Evolutionary conservation across 495 filamentous ascomycete species (phyloP), one percentile per base, ranked within the genome.

Genomic region (Clavariopsis aquatica): DNA sequence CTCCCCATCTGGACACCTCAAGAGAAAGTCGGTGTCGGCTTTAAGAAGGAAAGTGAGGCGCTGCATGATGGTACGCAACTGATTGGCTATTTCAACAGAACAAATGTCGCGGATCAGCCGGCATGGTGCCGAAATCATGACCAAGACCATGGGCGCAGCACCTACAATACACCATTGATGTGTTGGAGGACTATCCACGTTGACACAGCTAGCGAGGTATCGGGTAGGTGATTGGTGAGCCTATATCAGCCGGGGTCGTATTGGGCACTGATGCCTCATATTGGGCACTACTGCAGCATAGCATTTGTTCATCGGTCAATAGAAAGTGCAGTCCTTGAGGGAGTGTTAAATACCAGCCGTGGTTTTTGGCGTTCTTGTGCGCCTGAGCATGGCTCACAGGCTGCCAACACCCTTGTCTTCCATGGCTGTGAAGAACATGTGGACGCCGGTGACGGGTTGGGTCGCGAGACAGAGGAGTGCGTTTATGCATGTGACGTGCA

Each of bases 121-220:
- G 23, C 24, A 26, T 2, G 15, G 12, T 10, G 38, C 38, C 8
- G 9, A 8, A 29, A 12, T 26, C 5, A 6, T 28, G 36, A 15
- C 28, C 52, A 27, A 22, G 19, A 12, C 17, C 28, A n/a, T 23
- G 34, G 52, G 60, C 51, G 60, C 27, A 49, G 34, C 54, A 3
- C 31, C 24, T 17, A 9, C n/a, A 17, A 3, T 2, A 43, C 3
- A 43, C 38, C n/a, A 17, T 43, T 17, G 38, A 43, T n/a, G 31
- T 7, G 52, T 56, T 64, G 62, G 57, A 52, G 54, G 28, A 52
- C 52, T 19, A n/a, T 46, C 62, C 43, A 64, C 54, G 28, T 64
- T 10, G 54, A 43, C 26, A 17, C 28, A 19, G 45, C 27, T 51
- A 23, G 53, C 24, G 24, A 15, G 10, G 9, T 49, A 45, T 57